A percentile compares a stretch with the other conserved stretches of the same genome.
Conservation (phyloP, 2,329 filamentous ascomycete species). For the Grosmannia serpens region DNA sequence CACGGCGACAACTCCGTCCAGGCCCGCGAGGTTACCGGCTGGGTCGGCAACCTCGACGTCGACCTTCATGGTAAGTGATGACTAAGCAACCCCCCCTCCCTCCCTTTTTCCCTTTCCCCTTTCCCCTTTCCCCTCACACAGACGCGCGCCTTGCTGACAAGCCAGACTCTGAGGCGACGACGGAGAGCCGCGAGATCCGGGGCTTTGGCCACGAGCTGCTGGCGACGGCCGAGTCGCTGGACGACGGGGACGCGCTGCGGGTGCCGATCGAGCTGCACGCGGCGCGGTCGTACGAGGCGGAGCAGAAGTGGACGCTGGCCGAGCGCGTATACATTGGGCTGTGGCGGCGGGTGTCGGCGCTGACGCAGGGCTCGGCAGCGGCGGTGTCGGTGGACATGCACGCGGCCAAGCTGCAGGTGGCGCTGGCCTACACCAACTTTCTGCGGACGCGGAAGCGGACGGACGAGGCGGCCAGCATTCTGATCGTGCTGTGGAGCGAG, state of each 20-base stretch:
- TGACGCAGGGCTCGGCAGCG: conserved; percentile 21
- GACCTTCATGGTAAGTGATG: conserved; percentile 18
- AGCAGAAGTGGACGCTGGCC: conserved; percentile 21
- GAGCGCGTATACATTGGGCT: conserved; percentile 28
- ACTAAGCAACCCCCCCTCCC: no score
- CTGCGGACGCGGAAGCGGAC: conserved; percentile 19
- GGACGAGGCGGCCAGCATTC: conserved; percentile 26
- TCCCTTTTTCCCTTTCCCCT: no score
- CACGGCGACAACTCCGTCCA: conserved; percentile 21
- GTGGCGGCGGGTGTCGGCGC: conserved; percentile 26
- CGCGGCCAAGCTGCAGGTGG: conserved; percentile 18
- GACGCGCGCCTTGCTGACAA: no score
- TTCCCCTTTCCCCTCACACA: not conserved
- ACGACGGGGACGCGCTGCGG: conserved; percentile 20
- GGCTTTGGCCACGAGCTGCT: conserved; percentile 23
- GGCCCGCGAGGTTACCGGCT: conserved; percentile 13
- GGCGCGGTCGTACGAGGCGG: conserved; percentile 22
- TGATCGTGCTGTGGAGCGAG: conserved; percentile 29
- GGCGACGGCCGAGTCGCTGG: conserved; percentile 22
- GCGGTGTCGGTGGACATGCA: not conserved
- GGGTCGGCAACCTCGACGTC: conserved; percentile 23
- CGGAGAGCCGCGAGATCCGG: conserved; percentile 14
- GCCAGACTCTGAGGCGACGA: conserved; percentile 1
- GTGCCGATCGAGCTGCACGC: conserved; percentile 24
- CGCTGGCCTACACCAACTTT: conserved; percentile 25